These are phyloP conservation scores for Sisymbrium irio DNA, from an alignment of 345 rosid species.

Conservation along the genomic window DNA sequence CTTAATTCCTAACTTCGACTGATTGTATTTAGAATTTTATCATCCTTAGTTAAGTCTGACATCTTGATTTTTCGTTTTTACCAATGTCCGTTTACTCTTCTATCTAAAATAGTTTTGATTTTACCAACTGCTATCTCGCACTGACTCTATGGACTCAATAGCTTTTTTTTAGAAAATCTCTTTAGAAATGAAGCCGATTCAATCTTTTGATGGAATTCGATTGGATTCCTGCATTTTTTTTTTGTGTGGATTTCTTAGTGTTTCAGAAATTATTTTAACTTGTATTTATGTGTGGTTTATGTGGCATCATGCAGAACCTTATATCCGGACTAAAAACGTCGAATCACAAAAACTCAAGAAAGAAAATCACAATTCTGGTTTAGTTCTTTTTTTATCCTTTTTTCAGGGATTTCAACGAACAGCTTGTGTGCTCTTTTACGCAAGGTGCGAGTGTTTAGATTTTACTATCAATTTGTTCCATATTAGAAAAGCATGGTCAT, in stretches of 20 bases:
- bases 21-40: too few relatives aligned
- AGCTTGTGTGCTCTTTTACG: not conserved
- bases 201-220: not conserved
- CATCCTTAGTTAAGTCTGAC: too few relatives aligned
- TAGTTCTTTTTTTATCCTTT: not conserved
- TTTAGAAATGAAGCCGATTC: not conserved
- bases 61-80: too few relatives aligned
- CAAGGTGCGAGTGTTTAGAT: slow-evolving; percentile 70
- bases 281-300: not conserved
- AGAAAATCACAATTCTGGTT: not conserved
- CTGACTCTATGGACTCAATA: slow-evolving; percentile 1
- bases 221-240: too few relatives aligned
- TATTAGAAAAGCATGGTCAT: slow-evolving; percentile 64
- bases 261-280: slow-evolving; percentile 1
- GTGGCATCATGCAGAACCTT: slow-evolving; percentile 29
- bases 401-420: slow-evolving; percentile 39
- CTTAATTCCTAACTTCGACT: too few relatives aligned
- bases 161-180: not conserved
- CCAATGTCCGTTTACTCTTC: too few relatives aligned
- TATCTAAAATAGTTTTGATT: too few relatives aligned
- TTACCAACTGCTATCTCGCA: too few relatives aligned
- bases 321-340: slow-evolving; percentile 2
- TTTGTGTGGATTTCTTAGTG: not conserved
- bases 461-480: slow-evolving; percentile 55
- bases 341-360: slow-evolving; percentile 23